Evolutionary conservation across 306 rosid genomes (phyloP).

Genomic region (Citrullus colocynthis): DNA sequence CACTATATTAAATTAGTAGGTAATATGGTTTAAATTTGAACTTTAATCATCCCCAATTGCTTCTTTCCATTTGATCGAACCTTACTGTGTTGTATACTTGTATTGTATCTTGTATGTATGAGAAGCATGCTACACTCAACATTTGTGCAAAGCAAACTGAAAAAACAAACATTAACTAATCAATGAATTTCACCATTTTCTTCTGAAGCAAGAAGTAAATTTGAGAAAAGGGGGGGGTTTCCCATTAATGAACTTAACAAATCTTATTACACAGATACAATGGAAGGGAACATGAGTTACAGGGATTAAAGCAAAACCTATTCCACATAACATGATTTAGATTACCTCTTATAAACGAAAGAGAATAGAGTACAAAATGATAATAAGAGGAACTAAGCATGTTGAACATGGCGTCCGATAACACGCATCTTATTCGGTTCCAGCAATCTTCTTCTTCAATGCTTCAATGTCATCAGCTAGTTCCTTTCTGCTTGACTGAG

Average conservation of each 20-base stretch:
- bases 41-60: too few species aligned
- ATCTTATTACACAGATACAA: slow-evolving; percentile 27
- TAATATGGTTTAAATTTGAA: too few species aligned
- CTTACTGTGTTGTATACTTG: too few species aligned
- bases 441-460: slow-evolving; percentile 90
- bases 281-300: slow-evolving; percentile 25
- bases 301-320: slow-evolving; percentile 26
- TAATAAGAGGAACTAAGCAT: slow-evolving; percentile 21
- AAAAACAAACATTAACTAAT: background rate
- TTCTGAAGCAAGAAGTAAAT: background rate
- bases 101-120: too few species aligned
- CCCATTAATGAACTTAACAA: slow-evolving; percentile 22
- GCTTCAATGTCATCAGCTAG: slow-evolving; percentile 48
- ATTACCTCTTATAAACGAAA: slow-evolving; percentile 27
- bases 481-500: slow-evolving; percentile 75
- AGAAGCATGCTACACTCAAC: background rate
- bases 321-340: slow-evolving; percentile 45
- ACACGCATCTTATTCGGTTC: slow-evolving; percentile 42
- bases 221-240: background rate
- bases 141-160: background rate
- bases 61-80: too few species aligned
- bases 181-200: background rate
- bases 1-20: too few species aligned
- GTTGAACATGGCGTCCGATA: background rate
- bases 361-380: slow-evolving; percentile 18